Evolutionary conservation across 1,284 basidiomycete species (phyloP).

Genomic region (Ganoderma resinaceum): DNA sequence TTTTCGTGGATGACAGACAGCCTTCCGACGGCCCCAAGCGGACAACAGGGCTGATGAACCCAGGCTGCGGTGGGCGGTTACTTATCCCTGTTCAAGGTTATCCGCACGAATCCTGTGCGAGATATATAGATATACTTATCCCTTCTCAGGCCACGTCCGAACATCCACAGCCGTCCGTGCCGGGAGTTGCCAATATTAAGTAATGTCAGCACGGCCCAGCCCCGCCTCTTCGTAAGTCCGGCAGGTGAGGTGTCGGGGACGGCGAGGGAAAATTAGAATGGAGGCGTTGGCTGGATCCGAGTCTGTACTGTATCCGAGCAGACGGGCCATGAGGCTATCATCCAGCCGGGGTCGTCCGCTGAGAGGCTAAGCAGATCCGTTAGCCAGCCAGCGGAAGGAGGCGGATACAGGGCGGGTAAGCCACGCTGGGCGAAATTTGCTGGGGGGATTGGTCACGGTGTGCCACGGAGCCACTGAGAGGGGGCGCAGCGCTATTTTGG

Average conservation of each 20-base stretch:
- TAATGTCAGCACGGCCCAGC: conserved; percentile 2
- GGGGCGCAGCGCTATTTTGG: conserved; percentile 4
- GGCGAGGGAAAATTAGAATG: conserved; percentile 7
- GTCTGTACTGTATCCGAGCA: conserved; percentile 18
- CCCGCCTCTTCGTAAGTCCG: neutral
- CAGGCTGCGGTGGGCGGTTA: conserved; percentile 1
- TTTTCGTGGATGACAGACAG: neutral
- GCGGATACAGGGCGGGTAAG: neutral
- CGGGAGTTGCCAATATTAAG: conserved; percentile 27
- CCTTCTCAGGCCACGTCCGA: conserved; percentile 7
- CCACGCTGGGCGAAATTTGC: neutral
- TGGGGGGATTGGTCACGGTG: neutral
- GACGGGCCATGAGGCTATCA: conserved; percentile 29
- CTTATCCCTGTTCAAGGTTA: neutral
- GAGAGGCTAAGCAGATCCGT: conserved; percentile 22
- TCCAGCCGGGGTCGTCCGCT: conserved; percentile 12
- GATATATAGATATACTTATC: neutral
- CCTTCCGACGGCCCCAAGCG: neutral
- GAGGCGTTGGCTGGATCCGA: neutral
- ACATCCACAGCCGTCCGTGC: neutral
- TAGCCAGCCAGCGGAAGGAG: conserved; percentile 5
- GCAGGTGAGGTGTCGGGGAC: neutral
- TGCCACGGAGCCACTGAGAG: neutral
- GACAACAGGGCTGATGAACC: neutral
- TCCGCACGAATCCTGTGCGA: neutral